Evolutionary conservation across 768 basidiomycete genomes (phyloP).

Genomic region (Pleurotus sapidus): DNA sequence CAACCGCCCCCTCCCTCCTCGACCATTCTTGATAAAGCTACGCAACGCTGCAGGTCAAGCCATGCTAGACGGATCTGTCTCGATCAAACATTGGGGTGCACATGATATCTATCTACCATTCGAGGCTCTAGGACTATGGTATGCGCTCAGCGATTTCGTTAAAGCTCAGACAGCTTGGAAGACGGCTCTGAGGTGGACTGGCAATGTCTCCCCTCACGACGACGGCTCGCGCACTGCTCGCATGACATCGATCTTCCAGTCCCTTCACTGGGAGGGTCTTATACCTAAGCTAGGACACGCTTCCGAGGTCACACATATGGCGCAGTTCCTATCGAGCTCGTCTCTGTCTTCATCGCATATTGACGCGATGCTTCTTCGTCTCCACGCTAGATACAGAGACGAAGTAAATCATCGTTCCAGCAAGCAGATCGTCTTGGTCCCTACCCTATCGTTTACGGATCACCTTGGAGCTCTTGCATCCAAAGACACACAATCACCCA

Average conservation of each 20-base stretch:
- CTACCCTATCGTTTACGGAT: background rate
- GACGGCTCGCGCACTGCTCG: background rate
- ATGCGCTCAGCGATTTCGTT: background rate
- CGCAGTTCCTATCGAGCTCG: background rate
- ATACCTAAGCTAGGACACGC: background rate
- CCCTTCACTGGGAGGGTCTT: background rate
- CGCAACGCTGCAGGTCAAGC: background rate
- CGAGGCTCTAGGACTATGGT: background rate
- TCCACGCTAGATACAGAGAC: background rate
- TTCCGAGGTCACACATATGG: background rate
- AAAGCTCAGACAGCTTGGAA: background rate
- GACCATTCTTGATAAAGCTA: background rate
- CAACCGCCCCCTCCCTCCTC: background rate
- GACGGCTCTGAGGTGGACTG: background rate
- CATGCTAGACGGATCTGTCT: conserved; percentile 1
- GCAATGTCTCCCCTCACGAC: background rate
- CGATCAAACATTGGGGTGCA: background rate
- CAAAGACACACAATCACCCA: background rate
- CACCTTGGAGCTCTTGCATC: background rate
- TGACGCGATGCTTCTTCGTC: background rate
- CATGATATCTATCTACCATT: background rate
- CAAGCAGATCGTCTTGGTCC: background rate
- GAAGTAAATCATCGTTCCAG: background rate
- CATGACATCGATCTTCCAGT: background rate
- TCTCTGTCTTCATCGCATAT: background rate